Base-by-base conservation (phyloP, 73 alveolate species). In the Paramecium sexaurelia region DNA sequence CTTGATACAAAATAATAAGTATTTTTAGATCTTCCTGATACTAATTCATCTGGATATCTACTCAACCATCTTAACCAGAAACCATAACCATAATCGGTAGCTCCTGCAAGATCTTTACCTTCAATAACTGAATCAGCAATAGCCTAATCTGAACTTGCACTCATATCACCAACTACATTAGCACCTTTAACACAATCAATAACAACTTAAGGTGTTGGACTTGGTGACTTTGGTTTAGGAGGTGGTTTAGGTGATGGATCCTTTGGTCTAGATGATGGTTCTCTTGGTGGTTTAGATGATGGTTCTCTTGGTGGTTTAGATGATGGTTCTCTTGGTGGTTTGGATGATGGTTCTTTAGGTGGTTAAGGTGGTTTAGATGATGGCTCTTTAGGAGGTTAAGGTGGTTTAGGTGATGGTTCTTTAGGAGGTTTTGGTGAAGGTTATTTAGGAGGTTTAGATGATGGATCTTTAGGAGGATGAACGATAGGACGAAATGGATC, bases 41-140 rank as follows among this genome's bases (percentile, higher is more conserved):
- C 9, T 17, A 78, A 45, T 37, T 78, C 68, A 78, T 78, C 90
- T 78, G 90, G 90, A 78, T 78, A 78, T 78, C 73, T 78, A 9
- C 61, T 78, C n/a, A 78, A 45, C 75, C 68, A 78, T 78, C 90
- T 78, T 20, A 78, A 17, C 90, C 90, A 78, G 55, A 78, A 78
- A 15, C 90, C 90, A 43, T 78, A 78, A 78, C 90, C 90, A 43
- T 78, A 78, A 41, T 78, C 90, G 19, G 90, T 24, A 2, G 90
- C 39, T 40, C 90, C 90, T n/a, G 40, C 71, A 37, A 78, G 26
- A 24, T 78, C 90, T 43, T 78, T 78, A 9, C 90, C 71, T 43
- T 78, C 68, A 5, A 78, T 40, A 4, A 29, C 55, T 13, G 71
- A 36, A 39, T 78, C 68, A 22, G 90, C 68, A 5, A 45, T 45